Percentiles rank a stretch among this genome's conserved stretches.
These are phyloP conservation scores for Elasticomyces elasticus DNA, from an alignment of 495 filamentous ascomycete genomes.

Conservation along the genomic window DNA sequence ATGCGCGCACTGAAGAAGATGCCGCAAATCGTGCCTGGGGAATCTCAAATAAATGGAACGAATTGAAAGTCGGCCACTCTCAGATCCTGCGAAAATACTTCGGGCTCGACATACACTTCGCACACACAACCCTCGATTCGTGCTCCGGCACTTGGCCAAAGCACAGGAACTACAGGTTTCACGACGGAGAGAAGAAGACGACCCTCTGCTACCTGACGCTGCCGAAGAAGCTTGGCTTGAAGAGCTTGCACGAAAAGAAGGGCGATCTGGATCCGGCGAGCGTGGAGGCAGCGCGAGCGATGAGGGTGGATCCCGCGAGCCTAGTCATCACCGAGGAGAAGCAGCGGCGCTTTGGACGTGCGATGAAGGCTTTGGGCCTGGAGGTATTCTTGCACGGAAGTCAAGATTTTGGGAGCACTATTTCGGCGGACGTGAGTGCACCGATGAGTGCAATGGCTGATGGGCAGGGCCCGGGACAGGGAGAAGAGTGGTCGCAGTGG, in stretches of 20 bases:
- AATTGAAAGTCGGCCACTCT: too few relatives aligned
- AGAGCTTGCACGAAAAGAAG: not conserved
- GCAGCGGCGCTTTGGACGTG: slow-evolving; percentile 2
- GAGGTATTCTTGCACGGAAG: slow-evolving; percentile 5
- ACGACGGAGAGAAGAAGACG: not conserved
- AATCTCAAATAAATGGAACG: too few relatives aligned
- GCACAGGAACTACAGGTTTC: not conserved
- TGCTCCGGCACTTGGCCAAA: too few relatives aligned
- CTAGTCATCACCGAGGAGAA: not conserved
- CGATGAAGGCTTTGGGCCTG: slow-evolving; percentile 13
- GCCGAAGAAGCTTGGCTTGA: not conserved
- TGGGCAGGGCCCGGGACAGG: too few relatives aligned
- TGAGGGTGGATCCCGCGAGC: not conserved
- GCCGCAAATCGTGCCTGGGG: too few relatives aligned
- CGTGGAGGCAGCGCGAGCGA: not conserved
- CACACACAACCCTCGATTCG: not conserved
- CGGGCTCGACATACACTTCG: not conserved
- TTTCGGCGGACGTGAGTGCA: too few relatives aligned
- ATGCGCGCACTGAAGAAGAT: too few relatives aligned
- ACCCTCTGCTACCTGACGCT: slow-evolving; percentile 7
- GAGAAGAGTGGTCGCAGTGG: too few relatives aligned
- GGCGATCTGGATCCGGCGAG: not conserved
- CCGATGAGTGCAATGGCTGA: too few relatives aligned
- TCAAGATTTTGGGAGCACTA: not conserved
- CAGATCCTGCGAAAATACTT: slow-evolving; percentile 1